Percentiles rank a stretch among this genome's conserved stretches.
These are phyloP conservation scores for Backusella australiensis DNA, from an alignment of 192 early-diverging fungal species.

Conservation along the genomic window DNA sequence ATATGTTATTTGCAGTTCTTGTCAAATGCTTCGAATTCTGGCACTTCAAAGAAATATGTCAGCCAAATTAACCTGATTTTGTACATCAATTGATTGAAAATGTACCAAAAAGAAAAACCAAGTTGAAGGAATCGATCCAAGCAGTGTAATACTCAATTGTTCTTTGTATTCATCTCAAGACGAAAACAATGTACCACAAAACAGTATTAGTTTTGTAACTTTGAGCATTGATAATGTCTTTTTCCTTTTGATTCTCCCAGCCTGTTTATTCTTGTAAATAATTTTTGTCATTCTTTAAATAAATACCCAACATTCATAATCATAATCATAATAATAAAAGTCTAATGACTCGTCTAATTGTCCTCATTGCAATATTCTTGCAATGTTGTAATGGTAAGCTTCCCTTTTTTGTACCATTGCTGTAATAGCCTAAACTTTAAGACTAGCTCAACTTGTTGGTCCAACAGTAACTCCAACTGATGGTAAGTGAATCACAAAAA, in stretches of 20 bases:
- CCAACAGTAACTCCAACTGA: background rate
- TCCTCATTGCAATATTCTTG: background rate
- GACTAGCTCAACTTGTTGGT: background rate
- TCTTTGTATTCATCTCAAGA: background rate
- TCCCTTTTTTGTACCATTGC: background rate
- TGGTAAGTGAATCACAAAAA: background rate
- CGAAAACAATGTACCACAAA: background rate
- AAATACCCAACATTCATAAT: background rate
- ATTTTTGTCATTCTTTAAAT: background rate
- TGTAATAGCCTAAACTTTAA: background rate
- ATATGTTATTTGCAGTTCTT: too few relatives aligned
- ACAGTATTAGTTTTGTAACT: conserved; percentile 6
- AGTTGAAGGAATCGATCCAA: background rate
- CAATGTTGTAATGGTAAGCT: background rate
- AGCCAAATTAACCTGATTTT: too few relatives aligned
- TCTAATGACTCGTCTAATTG: background rate
- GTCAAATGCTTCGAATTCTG: too few relatives aligned
- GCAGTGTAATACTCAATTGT: background rate
- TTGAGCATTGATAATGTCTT: background rate
- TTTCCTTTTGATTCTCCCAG: background rate
- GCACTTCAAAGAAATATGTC: too few relatives aligned
- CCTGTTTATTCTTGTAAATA: background rate
- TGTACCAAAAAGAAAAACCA: too few relatives aligned
- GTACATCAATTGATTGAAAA: too few relatives aligned
- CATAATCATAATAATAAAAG: background rate